Evolutionary conservation across 75 land plant genomes (phyloP), one percentile per base, ranked within the genome.

Genomic region (Pinus albicaulis): DNA sequence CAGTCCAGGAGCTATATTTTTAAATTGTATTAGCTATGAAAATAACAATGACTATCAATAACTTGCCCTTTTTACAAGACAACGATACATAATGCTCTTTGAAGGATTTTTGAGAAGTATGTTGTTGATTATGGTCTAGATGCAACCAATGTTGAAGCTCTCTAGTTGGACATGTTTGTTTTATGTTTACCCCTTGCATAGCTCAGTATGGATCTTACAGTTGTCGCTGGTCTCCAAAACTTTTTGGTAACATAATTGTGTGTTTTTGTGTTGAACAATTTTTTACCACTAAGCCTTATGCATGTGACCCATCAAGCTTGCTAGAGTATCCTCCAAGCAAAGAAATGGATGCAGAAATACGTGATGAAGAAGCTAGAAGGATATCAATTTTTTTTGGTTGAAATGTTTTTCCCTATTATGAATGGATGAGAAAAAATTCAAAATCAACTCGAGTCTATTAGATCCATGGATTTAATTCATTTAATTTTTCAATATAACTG

Each of bases 241-340:
- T 41, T 68, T 41, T 13, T 41, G 52, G 23, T 14, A 24, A n/a
- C 23, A 38, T 16, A 68, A 38, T 7, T 20, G 1, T 68, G 20
- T 68, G 31, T 20, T 38, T 41, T 12, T 68, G 20, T 41, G 38
- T 19, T 38, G n/a, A 20, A 38, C 88, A 93, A 94, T 93, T 93
- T 76, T 93, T 93, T 71, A 88, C 76, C 0, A 88, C 90, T 12
- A 83, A 92, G 75, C 96, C 96, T 55, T 80, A 69, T 82, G 89
- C 96, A 19, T 93, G 96, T 85, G 94, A 92, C 17, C 94, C 96
- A 13, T 87, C 92, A 78, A 93, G 92, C 75, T 84, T 93, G 72
- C 96, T 94, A 1, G 82, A 93, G 31, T 93, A 87, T 85, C 96
- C 96, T 44, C 96, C 96, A 44, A 92, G 89, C 89, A 93, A 93